phyloP scores from a whole-genome alignment of 2,329 filamentous ascomycete genomes.

The Bretziella fagacearum region DNA sequence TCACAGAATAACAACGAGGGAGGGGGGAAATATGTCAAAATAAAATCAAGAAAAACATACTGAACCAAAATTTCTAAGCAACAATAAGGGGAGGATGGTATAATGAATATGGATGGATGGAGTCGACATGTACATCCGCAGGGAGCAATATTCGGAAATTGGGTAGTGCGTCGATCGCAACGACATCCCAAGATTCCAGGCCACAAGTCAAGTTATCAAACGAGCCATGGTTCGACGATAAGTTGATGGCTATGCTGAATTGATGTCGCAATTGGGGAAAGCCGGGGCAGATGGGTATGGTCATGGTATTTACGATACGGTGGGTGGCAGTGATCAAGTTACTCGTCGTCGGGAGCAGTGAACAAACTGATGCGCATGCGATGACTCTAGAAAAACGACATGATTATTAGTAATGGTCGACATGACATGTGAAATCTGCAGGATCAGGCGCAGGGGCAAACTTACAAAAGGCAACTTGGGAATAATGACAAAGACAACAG shows the following conservation, averaged over 20 bases:
- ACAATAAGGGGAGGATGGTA: neutral
- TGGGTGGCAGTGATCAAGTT: neutral
- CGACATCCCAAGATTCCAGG: too few relatives aligned
- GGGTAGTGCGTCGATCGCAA: too few relatives aligned
- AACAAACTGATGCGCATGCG: constrained; percentile 62
- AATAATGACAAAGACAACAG: constrained; percentile 81
- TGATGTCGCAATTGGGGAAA: too few relatives aligned
- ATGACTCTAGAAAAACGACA: constrained; percentile 39
- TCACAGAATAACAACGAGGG: neutral
- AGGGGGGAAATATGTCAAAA: neutral
- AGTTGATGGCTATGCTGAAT: too few relatives aligned
- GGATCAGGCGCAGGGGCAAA: constrained; percentile 19
- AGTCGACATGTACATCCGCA: too few relatives aligned
- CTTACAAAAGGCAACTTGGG: constrained; percentile 90
- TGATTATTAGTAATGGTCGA: neutral
- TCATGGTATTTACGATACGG: too few relatives aligned
- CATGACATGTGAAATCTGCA: neutral
- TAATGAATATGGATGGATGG: too few relatives aligned
- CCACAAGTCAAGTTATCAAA: too few relatives aligned
- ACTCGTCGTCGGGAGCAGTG: constrained; percentile 40
- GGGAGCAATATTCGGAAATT: too few relatives aligned
- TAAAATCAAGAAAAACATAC: neutral
- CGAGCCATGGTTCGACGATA: too few relatives aligned
- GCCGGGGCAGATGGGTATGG: too few relatives aligned
- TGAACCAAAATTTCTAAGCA: neutral